Evolutionary conservation across 2,329 filamentous ascomycete species (phyloP).

Genomic region (Canariomyces notabilis): DNA sequence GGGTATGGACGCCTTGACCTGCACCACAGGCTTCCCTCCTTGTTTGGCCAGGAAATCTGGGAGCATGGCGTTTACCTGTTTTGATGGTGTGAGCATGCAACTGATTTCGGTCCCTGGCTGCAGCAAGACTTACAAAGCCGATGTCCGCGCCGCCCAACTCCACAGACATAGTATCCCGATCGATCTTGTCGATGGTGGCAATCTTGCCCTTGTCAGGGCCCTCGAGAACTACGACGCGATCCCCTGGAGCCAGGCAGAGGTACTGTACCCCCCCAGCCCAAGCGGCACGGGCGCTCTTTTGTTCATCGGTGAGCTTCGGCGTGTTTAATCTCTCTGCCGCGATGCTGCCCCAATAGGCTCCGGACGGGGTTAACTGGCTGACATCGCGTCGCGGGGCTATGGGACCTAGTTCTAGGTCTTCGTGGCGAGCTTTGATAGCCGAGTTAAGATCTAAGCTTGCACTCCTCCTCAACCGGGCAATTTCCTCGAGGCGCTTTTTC

Average conservation of each 20-base stretch:
- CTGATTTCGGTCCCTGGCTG: neutral
- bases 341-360: slow-evolving; percentile 41
- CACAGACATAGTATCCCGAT: slow-evolving; percentile 50
- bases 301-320: slow-evolving; percentile 33
- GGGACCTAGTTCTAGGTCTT: slow-evolving; percentile 75
- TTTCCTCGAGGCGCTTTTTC: slow-evolving; percentile 2
- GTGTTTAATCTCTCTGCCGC: slow-evolving; percentile 23
- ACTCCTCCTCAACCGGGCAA: slow-evolving; percentile 15
- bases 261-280: slow-evolving; percentile 53
- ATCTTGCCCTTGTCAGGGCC: slow-evolving; percentile 82
- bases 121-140: slow-evolving; percentile 47
- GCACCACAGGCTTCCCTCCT: slow-evolving; percentile 37
- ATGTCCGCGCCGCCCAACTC: slow-evolving; percentile 59
- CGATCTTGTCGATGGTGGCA: slow-evolving; percentile 59
- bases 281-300: slow-evolving; percentile 41
- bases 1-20: slow-evolving; percentile 54
- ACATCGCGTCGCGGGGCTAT: slow-evolving; percentile 72
- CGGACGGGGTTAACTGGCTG: slow-evolving; percentile 56
- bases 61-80: slow-evolving; percentile 36
- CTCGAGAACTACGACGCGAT: slow-evolving; percentile 76
- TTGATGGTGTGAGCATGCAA: slow-evolving; percentile 1
- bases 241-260: slow-evolving; percentile 61
- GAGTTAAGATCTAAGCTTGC: slow-evolving; percentile 23
- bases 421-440: slow-evolving; percentile 51
- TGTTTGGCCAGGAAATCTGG: slow-evolving; percentile 36